Base-by-base conservation (phyloP, 2,329 filamentous ascomycete genomes). In the Leptographium flavum region DNA sequence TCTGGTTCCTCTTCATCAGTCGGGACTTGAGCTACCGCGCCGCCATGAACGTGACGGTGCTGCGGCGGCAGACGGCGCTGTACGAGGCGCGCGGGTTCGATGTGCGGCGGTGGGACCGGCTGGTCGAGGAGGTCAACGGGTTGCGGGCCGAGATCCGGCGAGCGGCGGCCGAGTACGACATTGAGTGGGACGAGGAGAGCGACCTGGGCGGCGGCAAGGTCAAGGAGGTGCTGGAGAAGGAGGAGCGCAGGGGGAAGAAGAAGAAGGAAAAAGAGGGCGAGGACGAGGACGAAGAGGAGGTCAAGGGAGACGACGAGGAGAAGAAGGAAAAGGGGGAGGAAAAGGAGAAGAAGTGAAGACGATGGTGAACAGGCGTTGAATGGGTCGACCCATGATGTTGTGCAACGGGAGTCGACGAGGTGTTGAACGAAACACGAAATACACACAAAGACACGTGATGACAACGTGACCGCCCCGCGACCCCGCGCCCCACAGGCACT, bases 1-100 rank as follows among this genome's bases (percentile, higher is more conserved):
- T 94, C 45, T 95, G 87, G 86, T 94, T 95, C 60, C 67, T 94
- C 13, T 94, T 88, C 63, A 85, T 94, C 66, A 93, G 88, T 63
- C 77, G 84, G 19, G 87, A 94, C 62, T 79, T 94, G 11, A 85
- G 78, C 52, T 94, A 94, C 67, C 81, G 83, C 53, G 81, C 81
- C 3, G 87, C 88, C 25, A 78, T 94, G 65, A 88, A 93, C 59
- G 73, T 93, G 45, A 94, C 88, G 7, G 83, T 94, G 32, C 85
- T 77, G 32, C 73, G 79, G 31, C 74, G 87, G 5, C 87, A 94
- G 62, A 73, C 75, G 45, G 76, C 79, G 43, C 67, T 94, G 11
- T 94, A 95, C 59, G 71, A 83, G 53, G 66, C 71, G 37, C 76
- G 78, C 11, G 85, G 85, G 0, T 86, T 95, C 53, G 81, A 94